These are phyloP conservation scores for Papilionanthe hybrid DNA, from an alignment of 116 monocot genomes.

Conservation along the genomic window DNA sequence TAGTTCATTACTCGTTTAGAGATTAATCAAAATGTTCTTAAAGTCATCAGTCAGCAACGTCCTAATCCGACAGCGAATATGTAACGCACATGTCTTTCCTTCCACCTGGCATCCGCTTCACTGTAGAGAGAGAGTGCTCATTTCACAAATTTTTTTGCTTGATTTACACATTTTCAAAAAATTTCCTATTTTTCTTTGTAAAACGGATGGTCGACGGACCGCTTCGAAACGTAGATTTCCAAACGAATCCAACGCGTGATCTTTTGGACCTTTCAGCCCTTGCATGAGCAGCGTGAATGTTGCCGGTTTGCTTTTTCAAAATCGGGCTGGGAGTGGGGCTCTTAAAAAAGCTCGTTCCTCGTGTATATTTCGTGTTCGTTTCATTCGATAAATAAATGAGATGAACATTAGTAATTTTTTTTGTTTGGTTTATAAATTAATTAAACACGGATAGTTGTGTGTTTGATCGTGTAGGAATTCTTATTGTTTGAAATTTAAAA, in stretches of 20 bases:
- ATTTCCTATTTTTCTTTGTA: neutral
- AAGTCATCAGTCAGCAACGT: neutral
- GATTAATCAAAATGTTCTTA: neutral
- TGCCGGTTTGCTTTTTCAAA: neutral
- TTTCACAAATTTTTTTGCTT: neutral
- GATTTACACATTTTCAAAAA: neutral
- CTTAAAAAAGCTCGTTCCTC: too few species aligned
- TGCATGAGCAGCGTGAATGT: neutral
- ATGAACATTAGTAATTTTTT: too few species aligned
- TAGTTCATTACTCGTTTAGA: neutral
- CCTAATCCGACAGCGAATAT: slow-evolving; percentile 4
- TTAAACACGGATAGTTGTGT: too few species aligned
- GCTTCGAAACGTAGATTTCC: neutral
- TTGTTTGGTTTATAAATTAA: too few species aligned
- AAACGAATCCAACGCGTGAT: neutral
- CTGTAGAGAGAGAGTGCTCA: neutral
- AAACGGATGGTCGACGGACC: neutral
- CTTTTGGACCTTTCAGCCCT: neutral
- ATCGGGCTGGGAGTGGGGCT: neutral
- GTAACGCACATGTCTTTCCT: neutral
- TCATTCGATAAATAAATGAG: too few species aligned
- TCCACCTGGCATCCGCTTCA: neutral
- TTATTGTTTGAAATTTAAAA: too few species aligned
- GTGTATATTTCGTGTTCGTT: too few species aligned
- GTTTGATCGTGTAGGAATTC: too few species aligned